Conservation (phyloP, 352 stramenopile species). For the Globisporangium solare region DNA sequence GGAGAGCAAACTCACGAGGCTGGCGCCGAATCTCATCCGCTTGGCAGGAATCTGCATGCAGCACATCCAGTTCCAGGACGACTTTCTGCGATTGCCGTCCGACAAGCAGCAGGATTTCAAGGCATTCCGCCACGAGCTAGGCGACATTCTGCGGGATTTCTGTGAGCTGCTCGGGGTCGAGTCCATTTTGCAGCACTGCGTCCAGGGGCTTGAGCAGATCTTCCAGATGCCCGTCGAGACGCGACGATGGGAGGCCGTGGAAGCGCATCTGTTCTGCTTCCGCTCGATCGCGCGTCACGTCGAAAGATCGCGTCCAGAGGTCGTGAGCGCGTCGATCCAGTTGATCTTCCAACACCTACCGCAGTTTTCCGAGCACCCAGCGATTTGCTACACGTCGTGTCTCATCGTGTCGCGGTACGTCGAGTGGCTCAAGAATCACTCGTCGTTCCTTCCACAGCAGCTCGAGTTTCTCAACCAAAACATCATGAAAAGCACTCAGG, state of each 20-base stretch:
- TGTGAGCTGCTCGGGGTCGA: constrained; percentile 70
- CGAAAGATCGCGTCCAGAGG: constrained; percentile 27
- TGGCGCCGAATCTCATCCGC: constrained; percentile 45
- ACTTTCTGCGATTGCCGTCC: constrained; percentile 49
- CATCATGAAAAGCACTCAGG: constrained; percentile 46
- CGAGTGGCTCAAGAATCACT: constrained; percentile 56
- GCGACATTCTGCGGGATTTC: constrained; percentile 78
- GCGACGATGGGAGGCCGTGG: constrained; percentile 69
- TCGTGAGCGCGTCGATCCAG: constrained; percentile 43
- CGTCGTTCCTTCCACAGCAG: constrained; percentile 41
- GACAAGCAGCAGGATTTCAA: constrained; percentile 86
- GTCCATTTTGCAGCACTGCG: constrained; percentile 68
- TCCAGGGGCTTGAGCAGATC: constrained; percentile 65
- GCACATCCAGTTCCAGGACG: constrained; percentile 72
- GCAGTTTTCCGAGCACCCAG: constrained; percentile 67
- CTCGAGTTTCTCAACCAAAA: constrained; percentile 70
- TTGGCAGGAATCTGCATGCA: constrained; percentile 74
- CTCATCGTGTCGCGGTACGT: constrained; percentile 83
- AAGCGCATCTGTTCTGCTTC: constrained; percentile 81
- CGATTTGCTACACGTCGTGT: constrained; percentile 83
- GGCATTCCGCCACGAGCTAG: constrained; percentile 67
- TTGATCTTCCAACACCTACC: constrained; percentile 75
- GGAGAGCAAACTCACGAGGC: constrained; percentile 30
- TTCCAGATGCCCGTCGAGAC: constrained; percentile 42
- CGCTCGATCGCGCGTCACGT: constrained; percentile 80